Percentiles rank a stretch among this genome's conserved stretches.
These are phyloP conservation scores for Peniophora sp. DNA, from an alignment of 1,284 basidiomycete species.

Conservation along the genomic window DNA sequence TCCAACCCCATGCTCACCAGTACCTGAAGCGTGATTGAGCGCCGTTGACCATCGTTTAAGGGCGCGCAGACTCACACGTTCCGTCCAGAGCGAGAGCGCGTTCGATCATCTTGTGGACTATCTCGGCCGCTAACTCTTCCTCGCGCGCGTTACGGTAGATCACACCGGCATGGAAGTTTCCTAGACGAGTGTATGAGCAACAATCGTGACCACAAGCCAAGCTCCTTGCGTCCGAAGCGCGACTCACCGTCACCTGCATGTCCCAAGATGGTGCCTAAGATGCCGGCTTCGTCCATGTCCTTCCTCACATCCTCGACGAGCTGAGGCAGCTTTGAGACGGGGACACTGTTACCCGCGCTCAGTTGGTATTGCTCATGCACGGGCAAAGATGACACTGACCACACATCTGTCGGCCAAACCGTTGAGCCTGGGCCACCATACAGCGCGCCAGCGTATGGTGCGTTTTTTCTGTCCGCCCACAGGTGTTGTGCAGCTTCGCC, in stretches of 20 bases:
- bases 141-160: constrained; percentile 60
- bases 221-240: not conserved
- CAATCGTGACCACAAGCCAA: not conserved
- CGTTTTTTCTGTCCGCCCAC: not conserved
- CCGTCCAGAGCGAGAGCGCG: constrained; percentile 65
- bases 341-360: constrained; percentile 46
- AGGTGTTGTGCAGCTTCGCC: not conserved
- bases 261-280: constrained; percentile 68
- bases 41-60: not conserved
- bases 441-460: too few species aligned
- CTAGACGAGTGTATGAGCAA: too few species aligned
- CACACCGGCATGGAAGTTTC: constrained; percentile 67
- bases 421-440: too few species aligned
- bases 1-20: not conserved
- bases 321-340: constrained; percentile 64
- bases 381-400: too few species aligned
- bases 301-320: constrained; percentile 56
- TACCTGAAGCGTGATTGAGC: constrained; percentile 19
- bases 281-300: constrained; percentile 57
- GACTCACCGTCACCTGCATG: constrained; percentile 76
- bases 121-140: constrained; percentile 41
- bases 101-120: constrained; percentile 62
- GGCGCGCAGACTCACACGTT: constrained; percentile 43
- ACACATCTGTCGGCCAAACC: too few species aligned
- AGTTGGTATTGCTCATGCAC: too few species aligned